A percentile compares a stretch with the other conserved stretches of the same genome.
Evolutionary conservation across 169 alveolate species (phyloP).

Genomic region (Blepharisma undulans): DNA sequence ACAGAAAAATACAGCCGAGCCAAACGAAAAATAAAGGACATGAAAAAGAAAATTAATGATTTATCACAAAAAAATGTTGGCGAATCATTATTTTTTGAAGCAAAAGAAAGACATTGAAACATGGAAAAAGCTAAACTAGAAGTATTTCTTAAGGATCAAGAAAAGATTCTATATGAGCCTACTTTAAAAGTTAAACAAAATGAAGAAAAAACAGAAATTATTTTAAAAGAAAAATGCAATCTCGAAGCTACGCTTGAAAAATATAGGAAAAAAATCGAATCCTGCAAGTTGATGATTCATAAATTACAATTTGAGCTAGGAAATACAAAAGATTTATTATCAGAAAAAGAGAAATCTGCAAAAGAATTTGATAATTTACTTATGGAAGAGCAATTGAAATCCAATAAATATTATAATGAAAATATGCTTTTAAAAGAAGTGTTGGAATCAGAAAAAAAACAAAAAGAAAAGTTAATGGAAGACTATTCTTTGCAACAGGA

Average conservation of each 20-base stretch:
- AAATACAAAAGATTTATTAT: not conserved
- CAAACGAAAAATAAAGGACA: not conserved
- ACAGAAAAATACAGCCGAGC: not conserved
- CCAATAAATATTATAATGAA: conserved; percentile 14
- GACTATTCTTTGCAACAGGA: conserved; percentile 19
- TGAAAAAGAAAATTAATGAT: not conserved
- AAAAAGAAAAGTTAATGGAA: conserved; percentile 41
- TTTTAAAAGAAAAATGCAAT: not conserved
- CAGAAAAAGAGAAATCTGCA: not conserved
- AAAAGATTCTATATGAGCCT: not conserved
- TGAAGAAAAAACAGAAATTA: not conserved
- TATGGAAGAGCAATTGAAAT: conserved; percentile 12
- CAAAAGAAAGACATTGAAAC: not conserved
- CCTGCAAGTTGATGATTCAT: not conserved
- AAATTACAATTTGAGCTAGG: conserved; percentile 24
- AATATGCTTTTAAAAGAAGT: conserved; percentile 28
- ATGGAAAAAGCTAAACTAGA: conserved; percentile 5
- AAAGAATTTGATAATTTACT: conserved; percentile 23
- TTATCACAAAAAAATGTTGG: not conserved
- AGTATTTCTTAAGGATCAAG: not conserved
- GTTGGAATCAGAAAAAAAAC: conserved; percentile 22
- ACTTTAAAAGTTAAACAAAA: not conserved
- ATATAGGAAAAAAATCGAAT: conserved; percentile 7
- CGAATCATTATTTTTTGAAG: not conserved
- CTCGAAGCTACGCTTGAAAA: not conserved